A percentile compares a stretch with the other conserved stretches of the same genome.
phyloP scores from a whole-genome alignment of 257 asterid species.

The Penstemon eatonii region DNA sequence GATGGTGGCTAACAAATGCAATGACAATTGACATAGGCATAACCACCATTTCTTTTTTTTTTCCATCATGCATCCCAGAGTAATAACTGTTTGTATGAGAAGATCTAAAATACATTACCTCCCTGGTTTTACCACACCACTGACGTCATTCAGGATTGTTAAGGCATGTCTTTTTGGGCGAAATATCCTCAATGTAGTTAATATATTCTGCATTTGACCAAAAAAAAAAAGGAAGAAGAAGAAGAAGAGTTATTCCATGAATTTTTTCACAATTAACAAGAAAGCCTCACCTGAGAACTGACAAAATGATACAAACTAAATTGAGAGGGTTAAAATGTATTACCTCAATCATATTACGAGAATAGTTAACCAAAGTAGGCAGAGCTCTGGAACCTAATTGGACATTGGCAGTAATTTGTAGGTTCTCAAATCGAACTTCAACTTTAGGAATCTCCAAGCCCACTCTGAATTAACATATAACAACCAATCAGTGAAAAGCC shows the following conservation, averaged over 20 bases:
- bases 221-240: slow-evolving; percentile 5
- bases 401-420: slow-evolving; percentile 62
- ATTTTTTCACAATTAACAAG: background rate
- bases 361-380: slow-evolving; percentile 71
- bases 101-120: slow-evolving; percentile 44
- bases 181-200: slow-evolving; percentile 52
- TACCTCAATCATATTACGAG: slow-evolving; percentile 72
- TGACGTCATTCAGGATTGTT: slow-evolving; percentile 63
- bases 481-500: slow-evolving; percentile 8
- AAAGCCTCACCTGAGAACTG: background rate
- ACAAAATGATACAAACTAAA: background rate
- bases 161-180: slow-evolving; percentile 54
- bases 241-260: background rate
- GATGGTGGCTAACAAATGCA: slow-evolving; percentile 1
- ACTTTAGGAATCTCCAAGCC: slow-evolving; percentile 73
- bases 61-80: background rate
- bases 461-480: slow-evolving; percentile 37
- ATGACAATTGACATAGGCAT: background rate
- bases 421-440: slow-evolving; percentile 77
- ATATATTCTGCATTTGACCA: slow-evolving; percentile 44
- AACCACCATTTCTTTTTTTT: background rate
- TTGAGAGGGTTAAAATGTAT: slow-evolving; percentile 6
- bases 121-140: slow-evolving; percentile 79
- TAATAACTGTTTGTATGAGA: background rate
- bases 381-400: slow-evolving; percentile 81